Evolutionary conservation across 2,329 filamentous ascomycete species (phyloP).

Genomic region (Bipolaris sorokiniana): DNA sequence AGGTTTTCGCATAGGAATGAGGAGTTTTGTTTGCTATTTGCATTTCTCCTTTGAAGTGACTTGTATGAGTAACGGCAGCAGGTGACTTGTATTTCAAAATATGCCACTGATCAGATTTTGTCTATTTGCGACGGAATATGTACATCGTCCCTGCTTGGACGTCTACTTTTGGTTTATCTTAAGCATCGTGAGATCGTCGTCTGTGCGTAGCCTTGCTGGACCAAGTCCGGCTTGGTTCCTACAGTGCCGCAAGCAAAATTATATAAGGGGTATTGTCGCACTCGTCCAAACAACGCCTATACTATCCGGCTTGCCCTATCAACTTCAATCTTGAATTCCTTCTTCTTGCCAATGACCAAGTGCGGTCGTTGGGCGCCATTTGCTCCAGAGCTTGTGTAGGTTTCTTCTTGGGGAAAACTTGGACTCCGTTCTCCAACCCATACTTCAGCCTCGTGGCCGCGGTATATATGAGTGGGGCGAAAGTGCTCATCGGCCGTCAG

Average conservation of each 20-base stretch:
- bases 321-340: constrained; percentile 39
- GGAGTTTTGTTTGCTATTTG: constrained; percentile 18
- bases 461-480: constrained; percentile 28
- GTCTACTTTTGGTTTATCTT: not conserved
- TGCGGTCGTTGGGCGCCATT: constrained; percentile 18
- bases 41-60: not conserved
- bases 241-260: not conserved
- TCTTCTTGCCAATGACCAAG: constrained; percentile 40
- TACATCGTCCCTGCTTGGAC: not conserved
- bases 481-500: constrained; percentile 30
- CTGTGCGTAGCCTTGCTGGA: not conserved
- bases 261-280: constrained; percentile 13
- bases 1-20: constrained; percentile 33
- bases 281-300: constrained; percentile 1
- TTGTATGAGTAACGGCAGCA: too few species aligned
- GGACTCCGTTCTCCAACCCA: constrained; percentile 28
- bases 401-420: constrained; percentile 25
- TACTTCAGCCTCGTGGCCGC: constrained; percentile 31
- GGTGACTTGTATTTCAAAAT: not conserved
- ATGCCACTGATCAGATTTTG: not conserved
- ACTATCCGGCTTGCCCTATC: constrained; percentile 27
- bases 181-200: not conserved
- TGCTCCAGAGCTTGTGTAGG: constrained; percentile 2
- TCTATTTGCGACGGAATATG: not conserved
- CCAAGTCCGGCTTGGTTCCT: not conserved